Percentiles rank a stretch among this genome's conserved stretches.
These are phyloP conservation scores for Aotearoamyces nothofagi DNA, from an alignment of 2,329 filamentous ascomycete species.

Conservation along the genomic window DNA sequence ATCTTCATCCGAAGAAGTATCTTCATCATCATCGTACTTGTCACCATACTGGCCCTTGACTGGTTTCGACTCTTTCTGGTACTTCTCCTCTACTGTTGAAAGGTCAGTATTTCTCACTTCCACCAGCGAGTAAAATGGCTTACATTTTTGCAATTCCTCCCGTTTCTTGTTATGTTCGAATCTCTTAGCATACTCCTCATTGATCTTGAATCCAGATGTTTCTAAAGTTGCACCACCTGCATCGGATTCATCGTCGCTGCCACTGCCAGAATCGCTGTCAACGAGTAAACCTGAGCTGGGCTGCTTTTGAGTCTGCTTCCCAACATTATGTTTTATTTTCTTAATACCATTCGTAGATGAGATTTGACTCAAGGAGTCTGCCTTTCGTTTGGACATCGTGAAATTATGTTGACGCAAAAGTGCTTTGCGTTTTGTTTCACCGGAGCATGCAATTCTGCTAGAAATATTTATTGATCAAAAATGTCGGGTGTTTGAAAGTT, in stretches of 20 bases:
- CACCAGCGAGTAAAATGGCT: conserved; percentile 19
- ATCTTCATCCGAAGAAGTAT: conserved; percentile 57
- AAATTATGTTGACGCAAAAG: no score
- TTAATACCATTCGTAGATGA: conserved; percentile 10
- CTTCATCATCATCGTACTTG: conserved; percentile 37
- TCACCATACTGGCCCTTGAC: conserved; percentile 26
- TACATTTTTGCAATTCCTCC: conserved; percentile 63
- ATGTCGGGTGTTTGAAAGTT: no score
- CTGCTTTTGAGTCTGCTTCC: conserved; percentile 1
- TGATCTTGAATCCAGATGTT: conserved; percentile 54
- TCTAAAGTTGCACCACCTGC: conserved; percentile 20
- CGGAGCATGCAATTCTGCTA: no score
- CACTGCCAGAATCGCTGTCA: conserved; percentile 24
- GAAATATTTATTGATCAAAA: no score
- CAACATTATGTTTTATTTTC: conserved; percentile 13
- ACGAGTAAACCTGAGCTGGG: conserved; percentile 27
- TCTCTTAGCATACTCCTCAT: conserved; percentile 73
- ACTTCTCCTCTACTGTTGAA: conserved; percentile 72
- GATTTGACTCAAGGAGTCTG: conserved; percentile 11
- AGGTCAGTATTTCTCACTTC: conserved; percentile 11
- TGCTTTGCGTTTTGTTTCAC: no score
- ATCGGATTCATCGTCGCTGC: conserved; percentile 18
- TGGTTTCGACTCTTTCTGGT: conserved; percentile 28
- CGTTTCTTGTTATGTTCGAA: conserved; percentile 98
- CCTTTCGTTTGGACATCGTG: conserved; percentile 20